These are phyloP conservation scores for Mycena vitilis DNA, from an alignment of 768 basidiomycete genomes.

Conservation along the genomic window DNA sequence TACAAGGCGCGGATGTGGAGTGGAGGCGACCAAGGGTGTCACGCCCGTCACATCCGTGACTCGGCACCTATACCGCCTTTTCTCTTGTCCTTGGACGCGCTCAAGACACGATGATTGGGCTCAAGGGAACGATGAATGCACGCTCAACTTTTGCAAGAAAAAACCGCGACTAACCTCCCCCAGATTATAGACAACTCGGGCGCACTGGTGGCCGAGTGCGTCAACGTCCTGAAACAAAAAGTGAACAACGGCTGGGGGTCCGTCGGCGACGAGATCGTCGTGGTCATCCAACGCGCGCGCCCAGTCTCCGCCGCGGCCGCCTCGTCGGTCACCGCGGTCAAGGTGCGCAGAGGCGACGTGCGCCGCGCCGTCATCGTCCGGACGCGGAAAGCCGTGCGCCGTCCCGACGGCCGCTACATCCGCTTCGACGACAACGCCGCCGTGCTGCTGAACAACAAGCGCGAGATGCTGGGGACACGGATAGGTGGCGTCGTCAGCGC, in stretches of 20 bases:
- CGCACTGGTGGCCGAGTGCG: conserved; percentile 93
- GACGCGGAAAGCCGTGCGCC: conserved; percentile 84
- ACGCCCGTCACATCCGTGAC: neutral
- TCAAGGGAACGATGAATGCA: conserved; percentile 92
- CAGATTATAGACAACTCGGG: conserved; percentile 98
- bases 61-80: too few relatives aligned
- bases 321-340: conserved; percentile 82
- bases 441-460: conserved; percentile 94
- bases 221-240: conserved; percentile 96
- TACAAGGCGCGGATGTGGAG: neutral
- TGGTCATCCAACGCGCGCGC: conserved; percentile 92
- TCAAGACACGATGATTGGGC: conserved; percentile 81
- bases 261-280: conserved; percentile 96
- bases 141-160: neutral
- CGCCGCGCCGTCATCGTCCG: conserved; percentile 96
- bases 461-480: conserved; percentile 94
- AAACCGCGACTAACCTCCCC: conserved; percentile 7
- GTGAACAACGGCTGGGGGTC: conserved; percentile 94
- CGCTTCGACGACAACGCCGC: conserved; percentile 98
- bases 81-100: too few relatives aligned
- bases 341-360: conserved; percentile 93
- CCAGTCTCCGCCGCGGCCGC: conserved; percentile 77
- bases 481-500: conserved; percentile 95
- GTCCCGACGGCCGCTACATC: conserved; percentile 89
- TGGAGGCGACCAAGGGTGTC: neutral